These are phyloP conservation scores for Fusarium caatingaense DNA, from an alignment of 2,329 filamentous ascomycete species.

Conservation along the genomic window DNA sequence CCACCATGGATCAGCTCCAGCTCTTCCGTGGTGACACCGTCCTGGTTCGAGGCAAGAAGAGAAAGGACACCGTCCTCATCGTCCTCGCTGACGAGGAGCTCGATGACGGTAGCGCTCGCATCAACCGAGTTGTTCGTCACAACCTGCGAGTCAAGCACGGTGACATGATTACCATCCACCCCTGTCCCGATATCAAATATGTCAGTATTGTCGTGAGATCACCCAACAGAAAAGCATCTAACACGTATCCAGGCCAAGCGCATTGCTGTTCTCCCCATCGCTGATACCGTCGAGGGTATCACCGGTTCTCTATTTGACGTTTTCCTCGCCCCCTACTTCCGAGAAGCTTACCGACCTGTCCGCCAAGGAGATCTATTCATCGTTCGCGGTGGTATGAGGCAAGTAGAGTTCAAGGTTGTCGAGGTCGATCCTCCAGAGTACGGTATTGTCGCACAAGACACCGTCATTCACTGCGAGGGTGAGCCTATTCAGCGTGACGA, in stretches of 20 bases:
- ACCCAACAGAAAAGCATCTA: conserved; percentile 7
- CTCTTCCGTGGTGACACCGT: conserved; percentile 99
- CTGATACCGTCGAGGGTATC: conserved; percentile 96
- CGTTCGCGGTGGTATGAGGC: conserved; percentile 96
- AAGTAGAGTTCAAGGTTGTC: conserved; percentile 99
- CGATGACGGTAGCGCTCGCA: conserved; percentile 94
- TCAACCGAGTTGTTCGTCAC: conserved; percentile 98
- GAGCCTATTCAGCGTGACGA: conserved; percentile 93
- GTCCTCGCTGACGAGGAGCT: conserved; percentile 97
- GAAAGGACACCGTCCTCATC: conserved; percentile 98
- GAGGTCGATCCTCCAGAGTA: conserved; percentile 99
- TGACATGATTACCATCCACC: conserved; percentile 95
- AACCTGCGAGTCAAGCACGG: conserved; percentile 99
- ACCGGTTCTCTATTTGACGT: conserved; percentile 99
- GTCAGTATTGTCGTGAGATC: conserved; percentile 66
- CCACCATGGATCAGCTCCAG: conserved; percentile 98
- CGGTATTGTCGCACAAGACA: conserved; percentile 98
- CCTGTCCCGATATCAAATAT: conserved; percentile 99
- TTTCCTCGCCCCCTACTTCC: conserved; percentile 99
- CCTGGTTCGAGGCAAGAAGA: conserved; percentile 98
- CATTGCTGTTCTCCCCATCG: conserved; percentile 97
- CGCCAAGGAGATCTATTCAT: conserved; percentile 98
- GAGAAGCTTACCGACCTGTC: conserved; percentile 96
- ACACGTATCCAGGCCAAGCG: conserved; percentile 81
- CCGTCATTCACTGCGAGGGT: conserved; percentile 98